Conservation (phyloP, 768 basidiomycete species). For the Dioszegia aurantiaca region DNA sequence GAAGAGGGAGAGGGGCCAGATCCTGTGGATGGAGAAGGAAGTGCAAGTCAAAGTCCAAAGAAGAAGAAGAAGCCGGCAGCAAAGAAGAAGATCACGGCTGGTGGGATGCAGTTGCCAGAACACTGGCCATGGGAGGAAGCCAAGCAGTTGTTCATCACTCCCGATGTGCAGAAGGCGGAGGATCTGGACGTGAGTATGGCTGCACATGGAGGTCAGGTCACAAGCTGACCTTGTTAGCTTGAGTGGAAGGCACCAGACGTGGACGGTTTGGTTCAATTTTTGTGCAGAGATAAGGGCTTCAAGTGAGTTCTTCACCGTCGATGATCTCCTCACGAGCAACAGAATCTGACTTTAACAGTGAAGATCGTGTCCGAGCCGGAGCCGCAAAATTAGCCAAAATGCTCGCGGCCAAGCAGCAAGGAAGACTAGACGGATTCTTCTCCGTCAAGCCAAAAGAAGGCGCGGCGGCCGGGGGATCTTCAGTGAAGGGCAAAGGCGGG, state of each 20-base stretch:
- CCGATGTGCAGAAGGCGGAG: conserved; percentile 81
- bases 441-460: conserved; percentile 62
- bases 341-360: conserved; percentile 57
- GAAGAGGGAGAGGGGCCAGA: conserved; percentile 55
- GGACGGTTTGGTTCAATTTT: conserved; percentile 87
- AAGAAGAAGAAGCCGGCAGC: conserved; percentile 59
- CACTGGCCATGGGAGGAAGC: conserved; percentile 98
- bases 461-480: conserved; percentile 45
- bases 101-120: conserved; percentile 73
- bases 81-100: conserved; percentile 64
- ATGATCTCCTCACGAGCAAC: too few species aligned
- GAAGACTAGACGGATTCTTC: conserved; percentile 94
- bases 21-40: conserved; percentile 61
- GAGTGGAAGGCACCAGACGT: conserved; percentile 93
- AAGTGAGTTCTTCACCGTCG: conserved; percentile 60
- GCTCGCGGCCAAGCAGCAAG: conserved; percentile 87
- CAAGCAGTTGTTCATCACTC: conserved; percentile 80
- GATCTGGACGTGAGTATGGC: conserved; percentile 68
- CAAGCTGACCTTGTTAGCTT: conserved; percentile 58
- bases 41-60: conserved; percentile 24
- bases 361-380: conserved; percentile 92
- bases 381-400: conserved; percentile 88
- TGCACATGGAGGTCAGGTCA: background rate
- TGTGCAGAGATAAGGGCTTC: conserved; percentile 95
- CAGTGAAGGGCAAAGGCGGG: conserved; percentile 42